phyloP scores from a whole-genome alignment of 2,329 filamentous ascomycete species.

The Rutstroemia sp. region DNA sequence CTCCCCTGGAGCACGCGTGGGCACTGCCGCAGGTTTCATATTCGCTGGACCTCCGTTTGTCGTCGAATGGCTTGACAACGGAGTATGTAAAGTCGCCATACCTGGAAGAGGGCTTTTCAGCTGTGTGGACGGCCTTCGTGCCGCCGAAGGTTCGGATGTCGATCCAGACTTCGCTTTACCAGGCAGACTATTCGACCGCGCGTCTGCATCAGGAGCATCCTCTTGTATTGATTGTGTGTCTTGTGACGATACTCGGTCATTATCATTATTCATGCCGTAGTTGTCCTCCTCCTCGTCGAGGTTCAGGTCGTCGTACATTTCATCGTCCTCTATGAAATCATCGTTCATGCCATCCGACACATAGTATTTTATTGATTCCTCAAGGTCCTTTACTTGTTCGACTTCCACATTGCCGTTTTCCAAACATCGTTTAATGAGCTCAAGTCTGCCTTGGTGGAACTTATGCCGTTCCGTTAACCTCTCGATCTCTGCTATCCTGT shows the following conservation, averaged over 20 bases:
- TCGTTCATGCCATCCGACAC: conserved; percentile 82
- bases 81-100: conserved; percentile 79
- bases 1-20: conserved; percentile 78
- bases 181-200: conserved; percentile 38
- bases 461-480: conserved; percentile 84
- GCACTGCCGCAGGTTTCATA: conserved; percentile 92
- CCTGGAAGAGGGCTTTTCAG: conserved; percentile 92
- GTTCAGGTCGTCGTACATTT: conserved; percentile 89
- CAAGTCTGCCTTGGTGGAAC: conserved; percentile 90
- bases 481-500: conserved; percentile 82
- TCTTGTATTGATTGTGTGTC: conserved; percentile 90
- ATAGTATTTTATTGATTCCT: conserved; percentile 93
- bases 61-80: conserved; percentile 45
- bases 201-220: conserved; percentile 59
- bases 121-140: conserved; percentile 75
- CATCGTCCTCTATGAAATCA: conserved; percentile 91
- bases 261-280: conserved; percentile 73
- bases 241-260: conserved; percentile 88
- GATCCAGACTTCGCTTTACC: conserved; percentile 45
- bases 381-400: conserved; percentile 78
- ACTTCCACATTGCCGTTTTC: conserved; percentile 89
- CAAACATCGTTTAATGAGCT: conserved; percentile 79
- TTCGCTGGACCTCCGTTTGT: conserved; percentile 52
- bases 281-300: conserved; percentile 86
- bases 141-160: conserved; percentile 48